These are phyloP conservation scores for Zasmidium cellare DNA, from an alignment of 2,329 filamentous ascomycete genomes.

Conservation along the genomic window DNA sequence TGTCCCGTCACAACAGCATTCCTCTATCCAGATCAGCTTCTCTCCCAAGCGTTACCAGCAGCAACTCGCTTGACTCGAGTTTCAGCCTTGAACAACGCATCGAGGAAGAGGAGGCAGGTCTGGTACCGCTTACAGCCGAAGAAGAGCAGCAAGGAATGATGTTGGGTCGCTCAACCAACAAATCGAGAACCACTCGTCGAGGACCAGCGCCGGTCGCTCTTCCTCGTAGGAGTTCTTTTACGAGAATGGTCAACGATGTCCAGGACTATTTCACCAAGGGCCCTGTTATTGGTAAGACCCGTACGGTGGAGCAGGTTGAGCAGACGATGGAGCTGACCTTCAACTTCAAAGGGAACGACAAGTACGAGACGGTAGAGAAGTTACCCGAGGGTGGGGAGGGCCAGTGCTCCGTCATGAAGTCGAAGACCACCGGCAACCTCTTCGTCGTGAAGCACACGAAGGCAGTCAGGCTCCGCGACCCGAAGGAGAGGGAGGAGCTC, in stretches of 20 bases:
- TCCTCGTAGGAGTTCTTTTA: neutral
- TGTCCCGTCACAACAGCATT: neutral
- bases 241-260: neutral
- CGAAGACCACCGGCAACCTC: neutral
- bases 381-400: neutral
- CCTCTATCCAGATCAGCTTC: neutral
- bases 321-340: neutral
- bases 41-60: neutral
- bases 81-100: neutral
- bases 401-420: neutral
- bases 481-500: neutral
- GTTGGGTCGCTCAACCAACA: neutral
- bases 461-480: neutral
- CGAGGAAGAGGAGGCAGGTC: neutral
- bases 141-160: neutral
- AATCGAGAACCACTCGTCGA: neutral
- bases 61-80: neutral
- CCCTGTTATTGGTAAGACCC: neutral
- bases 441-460: slow-evolving; percentile 4
- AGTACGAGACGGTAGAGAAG: neutral
- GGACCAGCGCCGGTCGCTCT: neutral
- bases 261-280: neutral
- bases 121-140: neutral
- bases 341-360: neutral
- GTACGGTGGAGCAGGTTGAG: neutral